Conservation (phyloP, 2,329 filamentous ascomycete species). For the Venturia effusa region DNA sequence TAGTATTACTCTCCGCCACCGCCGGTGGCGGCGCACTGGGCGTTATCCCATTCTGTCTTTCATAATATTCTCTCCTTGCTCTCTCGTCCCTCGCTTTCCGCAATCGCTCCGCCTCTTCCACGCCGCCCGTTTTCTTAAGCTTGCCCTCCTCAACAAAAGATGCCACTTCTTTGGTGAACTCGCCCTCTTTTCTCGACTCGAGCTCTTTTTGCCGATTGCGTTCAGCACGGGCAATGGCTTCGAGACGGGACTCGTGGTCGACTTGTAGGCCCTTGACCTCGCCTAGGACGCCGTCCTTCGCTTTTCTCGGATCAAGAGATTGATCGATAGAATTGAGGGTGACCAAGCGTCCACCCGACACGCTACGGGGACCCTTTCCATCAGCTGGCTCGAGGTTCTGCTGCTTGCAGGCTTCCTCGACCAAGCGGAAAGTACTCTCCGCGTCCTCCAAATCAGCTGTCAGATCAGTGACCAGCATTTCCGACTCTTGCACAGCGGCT, state of each 20-base stretch:
- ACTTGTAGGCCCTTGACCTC: conserved; percentile 89
- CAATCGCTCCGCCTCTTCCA: conserved; percentile 84
- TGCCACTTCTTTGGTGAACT: conserved; percentile 72
- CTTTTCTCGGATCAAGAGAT: conserved; percentile 60
- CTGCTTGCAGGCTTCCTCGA: conserved; percentile 97
- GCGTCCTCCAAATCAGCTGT: conserved; percentile 94
- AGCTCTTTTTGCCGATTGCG: conserved; percentile 84
- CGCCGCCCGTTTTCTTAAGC: conserved; percentile 89
- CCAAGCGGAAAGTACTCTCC: conserved; percentile 81
- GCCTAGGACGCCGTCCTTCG: conserved; percentile 82
- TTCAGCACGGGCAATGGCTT: conserved; percentile 95
- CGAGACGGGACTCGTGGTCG: conserved; percentile 84
- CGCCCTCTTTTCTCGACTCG: conserved; percentile 56
- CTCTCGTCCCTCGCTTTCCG: conserved; percentile 78
- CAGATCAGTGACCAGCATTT: conserved; percentile 85
- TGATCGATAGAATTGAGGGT: conserved; percentile 30
- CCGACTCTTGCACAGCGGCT: conserved; percentile 89
- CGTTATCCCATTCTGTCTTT: conserved; percentile 24
- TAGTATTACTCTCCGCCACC: not conserved
- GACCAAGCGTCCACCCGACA: conserved; percentile 14
- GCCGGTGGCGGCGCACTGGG: not conserved
- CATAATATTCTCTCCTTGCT: conserved; percentile 64
- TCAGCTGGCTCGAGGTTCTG: conserved; percentile 56
- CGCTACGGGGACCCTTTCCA: conserved; percentile 26
- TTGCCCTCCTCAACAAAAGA: conserved; percentile 81